These are phyloP conservation scores for Sequoiadendron giganteum DNA, from an alignment of 75 land plant genomes.

Conservation along the genomic window DNA sequence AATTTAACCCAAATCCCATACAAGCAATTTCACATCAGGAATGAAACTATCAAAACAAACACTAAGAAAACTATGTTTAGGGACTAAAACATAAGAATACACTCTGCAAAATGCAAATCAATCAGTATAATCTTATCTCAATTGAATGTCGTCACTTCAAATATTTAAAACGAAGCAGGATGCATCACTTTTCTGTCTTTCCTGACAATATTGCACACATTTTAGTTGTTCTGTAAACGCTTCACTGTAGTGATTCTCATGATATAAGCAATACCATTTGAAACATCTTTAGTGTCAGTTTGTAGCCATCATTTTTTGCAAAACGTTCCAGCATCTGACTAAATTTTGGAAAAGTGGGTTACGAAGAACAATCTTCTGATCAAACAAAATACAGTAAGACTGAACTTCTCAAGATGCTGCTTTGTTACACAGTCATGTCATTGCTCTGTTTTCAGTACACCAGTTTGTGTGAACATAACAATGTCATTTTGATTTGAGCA, in stretches of 20 bases:
- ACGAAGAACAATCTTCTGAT: not conserved
- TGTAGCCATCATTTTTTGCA: not conserved
- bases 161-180: not conserved
- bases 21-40: not conserved
- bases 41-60: not conserved
- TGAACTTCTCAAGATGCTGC: not conserved
- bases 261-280: not conserved
- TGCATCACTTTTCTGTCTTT: not conserved
- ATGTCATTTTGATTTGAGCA: too few species aligned
- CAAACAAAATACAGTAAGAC: not conserved
- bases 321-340: not conserved
- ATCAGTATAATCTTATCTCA: not conserved
- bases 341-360: not conserved
- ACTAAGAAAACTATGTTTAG: not conserved
- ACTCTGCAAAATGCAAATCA: not conserved
- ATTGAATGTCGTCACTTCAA: not conserved
- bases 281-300: not conserved
- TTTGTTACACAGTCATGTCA: too few species aligned
- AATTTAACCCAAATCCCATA: not conserved
- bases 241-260: not conserved
- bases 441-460: too few species aligned
- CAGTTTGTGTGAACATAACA: too few species aligned
- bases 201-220: not conserved
- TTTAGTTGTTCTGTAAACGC: not conserved
- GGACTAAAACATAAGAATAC: not conserved